Conservation (phyloP, 768 basidiomycete genomes). For the Panellus pusillus region DNA sequence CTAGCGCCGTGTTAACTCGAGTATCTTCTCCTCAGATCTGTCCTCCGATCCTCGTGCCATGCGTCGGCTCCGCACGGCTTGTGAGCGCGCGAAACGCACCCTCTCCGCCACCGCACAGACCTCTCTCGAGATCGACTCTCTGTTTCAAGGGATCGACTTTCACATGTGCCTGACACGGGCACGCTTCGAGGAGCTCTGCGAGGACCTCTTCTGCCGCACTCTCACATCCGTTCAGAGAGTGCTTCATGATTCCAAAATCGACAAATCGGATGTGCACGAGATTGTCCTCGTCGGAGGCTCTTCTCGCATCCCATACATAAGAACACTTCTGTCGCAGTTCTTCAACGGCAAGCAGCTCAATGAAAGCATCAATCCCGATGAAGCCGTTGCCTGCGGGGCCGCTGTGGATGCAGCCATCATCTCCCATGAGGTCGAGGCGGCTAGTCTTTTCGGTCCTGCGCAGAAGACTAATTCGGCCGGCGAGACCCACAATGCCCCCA, state of each 20-base stretch:
- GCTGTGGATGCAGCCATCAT: slow-evolving; percentile 10
- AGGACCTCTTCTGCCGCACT: slow-evolving; percentile 59
- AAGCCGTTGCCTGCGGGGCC: slow-evolving; percentile 12
- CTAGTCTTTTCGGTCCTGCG: background rate
- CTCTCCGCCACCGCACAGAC: slow-evolving; percentile 68
- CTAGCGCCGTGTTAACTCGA: too few relatives aligned
- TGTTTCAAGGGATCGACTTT: slow-evolving; percentile 71
- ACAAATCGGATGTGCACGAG: slow-evolving; percentile 9
- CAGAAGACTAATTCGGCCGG: background rate
- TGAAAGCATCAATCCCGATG: slow-evolving; percentile 12
- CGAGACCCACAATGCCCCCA: background rate
- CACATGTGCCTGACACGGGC: slow-evolving; percentile 70
- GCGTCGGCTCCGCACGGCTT: slow-evolving; percentile 66
- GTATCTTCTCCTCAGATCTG: too few relatives aligned
- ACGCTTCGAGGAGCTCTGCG: slow-evolving; percentile 64
- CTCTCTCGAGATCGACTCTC: slow-evolving; percentile 54
- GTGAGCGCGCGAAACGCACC: slow-evolving; percentile 70
- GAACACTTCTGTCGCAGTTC: slow-evolving; percentile 5
- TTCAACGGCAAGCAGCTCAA: slow-evolving; percentile 13
- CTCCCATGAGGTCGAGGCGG: background rate
- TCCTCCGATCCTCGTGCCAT: slow-evolving; percentile 62
- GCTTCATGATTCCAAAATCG: slow-evolving; percentile 13
- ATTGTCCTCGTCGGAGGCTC: slow-evolving; percentile 15
- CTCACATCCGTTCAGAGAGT: slow-evolving; percentile 68
- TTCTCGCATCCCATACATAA: slow-evolving; percentile 9